Evolutionary conservation across 164 flowering plant genomes (phyloP), one percentile per base, ranked within the genome.

Genomic region (Macadamia tetraphylla): DNA sequence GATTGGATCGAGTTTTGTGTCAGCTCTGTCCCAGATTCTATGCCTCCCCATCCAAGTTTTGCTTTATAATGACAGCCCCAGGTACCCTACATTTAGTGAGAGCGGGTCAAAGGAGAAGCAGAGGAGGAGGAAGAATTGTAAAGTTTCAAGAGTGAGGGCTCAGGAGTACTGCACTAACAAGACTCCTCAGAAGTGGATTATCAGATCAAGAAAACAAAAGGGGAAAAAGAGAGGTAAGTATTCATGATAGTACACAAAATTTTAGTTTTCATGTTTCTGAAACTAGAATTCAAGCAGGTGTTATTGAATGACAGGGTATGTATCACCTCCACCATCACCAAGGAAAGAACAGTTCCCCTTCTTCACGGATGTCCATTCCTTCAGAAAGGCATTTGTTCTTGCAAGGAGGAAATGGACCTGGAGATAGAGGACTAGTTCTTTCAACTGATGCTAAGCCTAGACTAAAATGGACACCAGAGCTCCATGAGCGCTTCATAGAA

Each of bases 391-490:
- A 87, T 72, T 67, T 88, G 78, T 84, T 93, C 70, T 67, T 85
- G 71, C 93, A 86, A 76, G 85, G 87, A 35, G 85, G 80, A 52
- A 87, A 85, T 76, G 83, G 78, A 49, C 73, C 73, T 3, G 95
- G 88, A 69, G 97, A 90, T 73, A 80, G 92, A 60, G 94, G 95
- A 67, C 87, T 93, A 63, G 97, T 91, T 70, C 94, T 93, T n/a
- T 93, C 98, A 63, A 93, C 97, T 17, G 98, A 93, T 82, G 96
- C 97, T 11, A 93, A 93, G 81, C 98, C 98, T 18, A 83, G 98
- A 76, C 73, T 93, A 30, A 93, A 93, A 82, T 93, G 98, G 98
- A 91, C 97, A 0, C 86, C 90, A 17, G 98, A 93, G 73, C 92
- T 93, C 43, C 98, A 93, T 62, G 96, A 89, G 71, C 80, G 96